Percentiles rank a stretch among this genome's conserved stretches.
Conservation (phyloP, 805 yeast genomes). For the Saccharomyces mikatae region DNA sequence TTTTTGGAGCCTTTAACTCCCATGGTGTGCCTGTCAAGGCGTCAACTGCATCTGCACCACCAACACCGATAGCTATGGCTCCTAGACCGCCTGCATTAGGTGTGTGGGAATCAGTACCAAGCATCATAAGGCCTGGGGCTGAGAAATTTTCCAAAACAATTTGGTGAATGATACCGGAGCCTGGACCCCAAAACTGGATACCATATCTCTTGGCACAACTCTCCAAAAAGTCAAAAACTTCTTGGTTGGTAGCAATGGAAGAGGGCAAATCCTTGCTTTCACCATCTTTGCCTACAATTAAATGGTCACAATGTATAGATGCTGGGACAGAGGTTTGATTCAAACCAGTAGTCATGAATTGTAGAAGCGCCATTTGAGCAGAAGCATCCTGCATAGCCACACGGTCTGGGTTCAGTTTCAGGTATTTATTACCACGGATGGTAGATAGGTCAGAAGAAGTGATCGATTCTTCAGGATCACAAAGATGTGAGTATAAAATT, state of each 20-base stretch:
- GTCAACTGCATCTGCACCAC: constrained; percentile 99
- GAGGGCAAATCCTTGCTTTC: constrained; percentile 77
- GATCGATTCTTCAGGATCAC: constrained; percentile 77
- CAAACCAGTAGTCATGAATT: constrained; percentile 93
- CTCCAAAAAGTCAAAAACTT: constrained; percentile 86
- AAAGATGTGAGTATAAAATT: constrained; percentile 85
- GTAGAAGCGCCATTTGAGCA: constrained; percentile 95
- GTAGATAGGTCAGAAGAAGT: constrained; percentile 37
- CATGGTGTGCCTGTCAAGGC: constrained; percentile 90
- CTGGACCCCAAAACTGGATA: constrained; percentile 98
- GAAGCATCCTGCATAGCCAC: constrained; percentile 99
- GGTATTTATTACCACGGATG: constrained; percentile 79
- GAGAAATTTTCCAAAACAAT: constrained; percentile 93
- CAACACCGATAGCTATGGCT: constrained; percentile 96
- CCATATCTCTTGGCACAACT: constrained; percentile 90
- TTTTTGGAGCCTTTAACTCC: constrained; percentile 97
- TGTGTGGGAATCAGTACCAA: constrained; percentile 96
- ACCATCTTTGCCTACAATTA: constrained; percentile 92
- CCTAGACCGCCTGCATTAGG: constrained; percentile 99
- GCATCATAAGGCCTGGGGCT: constrained; percentile 92
- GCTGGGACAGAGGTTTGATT: constrained; percentile 88
- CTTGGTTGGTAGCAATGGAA: constrained; percentile 84
- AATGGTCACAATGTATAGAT: constrained; percentile 95
- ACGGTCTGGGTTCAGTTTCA: constrained; percentile 92
- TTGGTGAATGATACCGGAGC: constrained; percentile 97